phyloP scores from a whole-genome alignment of 257 asterid species.

The Nicotiana benthamiana region DNA sequence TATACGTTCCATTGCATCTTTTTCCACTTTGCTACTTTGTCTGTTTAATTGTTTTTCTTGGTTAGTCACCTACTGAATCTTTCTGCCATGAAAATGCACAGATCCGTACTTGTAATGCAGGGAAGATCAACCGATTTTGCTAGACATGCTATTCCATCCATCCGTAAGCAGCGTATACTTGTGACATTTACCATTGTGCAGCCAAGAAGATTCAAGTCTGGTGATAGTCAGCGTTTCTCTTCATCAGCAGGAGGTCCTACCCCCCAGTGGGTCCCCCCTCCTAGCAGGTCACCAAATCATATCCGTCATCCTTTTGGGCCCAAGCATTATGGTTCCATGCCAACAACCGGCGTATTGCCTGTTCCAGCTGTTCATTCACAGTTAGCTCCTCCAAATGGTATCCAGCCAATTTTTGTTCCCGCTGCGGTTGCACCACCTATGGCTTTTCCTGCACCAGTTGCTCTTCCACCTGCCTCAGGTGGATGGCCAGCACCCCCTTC shows the following conservation, averaged over 20 bases:
- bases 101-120: constrained; percentile 63
- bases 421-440: constrained; percentile 38
- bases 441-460: constrained; percentile 48
- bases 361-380: constrained; percentile 30
- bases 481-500: constrained; percentile 50
- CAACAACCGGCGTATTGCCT: constrained; percentile 34
- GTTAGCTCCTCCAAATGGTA: constrained; percentile 35
- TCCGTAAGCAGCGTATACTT: constrained; percentile 55
- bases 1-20: background rate
- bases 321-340: constrained; percentile 38
- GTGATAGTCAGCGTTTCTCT: constrained; percentile 28
- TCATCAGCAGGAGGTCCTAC: constrained; percentile 24
- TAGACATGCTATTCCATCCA: constrained; percentile 60
- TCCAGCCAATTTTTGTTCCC: constrained; percentile 54
- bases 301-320: constrained; percentile 33
- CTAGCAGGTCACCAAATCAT: constrained; percentile 47
- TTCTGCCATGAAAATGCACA: constrained; percentile 19
- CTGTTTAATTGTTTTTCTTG: background rate
- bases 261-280: constrained; percentile 57
- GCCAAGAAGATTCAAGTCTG: constrained; percentile 31
- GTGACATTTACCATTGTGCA: constrained; percentile 59
- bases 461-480: constrained; percentile 41
- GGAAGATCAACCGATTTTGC: constrained; percentile 63
- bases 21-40: background rate
- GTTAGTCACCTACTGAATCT: background rate